Evolutionary conservation across 139 green algal species (phyloP).

Genomic region (Microglena sp.): DNA sequence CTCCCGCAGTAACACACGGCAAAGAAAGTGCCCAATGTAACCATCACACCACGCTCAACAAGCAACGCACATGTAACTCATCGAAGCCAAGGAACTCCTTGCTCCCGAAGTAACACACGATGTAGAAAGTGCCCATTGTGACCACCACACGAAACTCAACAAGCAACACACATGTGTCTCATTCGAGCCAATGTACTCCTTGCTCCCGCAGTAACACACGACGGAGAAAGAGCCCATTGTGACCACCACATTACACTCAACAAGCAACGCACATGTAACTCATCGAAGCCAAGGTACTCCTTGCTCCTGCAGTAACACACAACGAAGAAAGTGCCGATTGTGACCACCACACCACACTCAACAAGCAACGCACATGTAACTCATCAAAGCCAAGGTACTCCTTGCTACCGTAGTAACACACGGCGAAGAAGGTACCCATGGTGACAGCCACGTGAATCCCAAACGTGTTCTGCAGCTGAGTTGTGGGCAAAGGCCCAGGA

Average conservation of each 20-base stretch:
- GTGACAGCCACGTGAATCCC: conserved; percentile 66
- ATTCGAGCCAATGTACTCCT: conserved; percentile 4
- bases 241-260: conserved; percentile 65
- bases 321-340: conserved; percentile 67
- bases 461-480: conserved; percentile 58
- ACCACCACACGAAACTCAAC: conserved; percentile 67
- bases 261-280: conserved; percentile 21
- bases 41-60: too few relatives aligned
- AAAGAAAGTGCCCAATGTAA: conserved; percentile 71
- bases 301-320: conserved; percentile 45
- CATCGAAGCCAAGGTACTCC: conserved; percentile 1
- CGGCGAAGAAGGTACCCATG: conserved; percentile 66
- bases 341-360: conserved; percentile 61
- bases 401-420: conserved; percentile 44
- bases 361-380: too few relatives aligned
- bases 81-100: conserved; percentile 4
- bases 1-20: conserved; percentile 47
- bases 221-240: conserved; percentile 71
- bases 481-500: conserved; percentile 34
- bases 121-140: conserved; percentile 69
- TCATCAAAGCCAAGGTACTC: not conserved
- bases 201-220: conserved; percentile 43
- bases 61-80: conserved; percentile 1
- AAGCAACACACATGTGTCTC: conserved; percentile 20
- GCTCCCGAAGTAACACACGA: conserved; percentile 45